phyloP scores from a whole-genome alignment of 2,329 filamentous ascomycete species.

The Fusarium penzigii region DNA sequence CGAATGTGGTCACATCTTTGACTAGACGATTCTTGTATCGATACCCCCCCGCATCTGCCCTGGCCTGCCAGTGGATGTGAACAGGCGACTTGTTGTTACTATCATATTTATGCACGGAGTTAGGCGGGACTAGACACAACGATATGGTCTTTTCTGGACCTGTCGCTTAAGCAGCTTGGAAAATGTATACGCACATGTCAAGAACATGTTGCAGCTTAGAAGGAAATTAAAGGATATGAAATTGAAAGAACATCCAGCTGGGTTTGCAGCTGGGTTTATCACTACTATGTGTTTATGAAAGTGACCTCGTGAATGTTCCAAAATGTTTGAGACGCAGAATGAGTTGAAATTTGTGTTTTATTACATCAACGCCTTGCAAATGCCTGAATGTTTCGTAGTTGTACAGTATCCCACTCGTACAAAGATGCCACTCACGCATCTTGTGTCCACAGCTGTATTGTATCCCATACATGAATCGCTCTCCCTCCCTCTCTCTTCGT shows the following conservation, averaged over 20 bases:
- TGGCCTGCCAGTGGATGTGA: neutral
- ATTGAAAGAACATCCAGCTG: slow-evolving; percentile 6
- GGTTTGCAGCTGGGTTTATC: slow-evolving; percentile 4
- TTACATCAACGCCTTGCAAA: slow-evolving; percentile 39
- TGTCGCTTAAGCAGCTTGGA: slow-evolving; percentile 10
- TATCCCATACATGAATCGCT: slow-evolving; percentile 11
- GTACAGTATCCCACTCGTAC: slow-evolving; percentile 34
- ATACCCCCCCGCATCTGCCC: slow-evolving; percentile 21
- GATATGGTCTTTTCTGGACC: slow-evolving; percentile 12
- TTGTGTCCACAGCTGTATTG: neutral
- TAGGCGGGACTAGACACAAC: slow-evolving; percentile 14
- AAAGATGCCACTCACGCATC: slow-evolving; percentile 8
- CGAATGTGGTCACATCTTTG: slow-evolving; percentile 86
- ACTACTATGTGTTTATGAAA: neutral
- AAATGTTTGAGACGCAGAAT: neutral
- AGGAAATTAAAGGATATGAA: neutral
- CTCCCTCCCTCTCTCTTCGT: neutral
- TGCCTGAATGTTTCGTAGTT: slow-evolving; percentile 34
- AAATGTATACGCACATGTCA: slow-evolving; percentile 14
- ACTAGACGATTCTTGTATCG: slow-evolving; percentile 40
- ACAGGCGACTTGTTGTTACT: slow-evolving; percentile 12
- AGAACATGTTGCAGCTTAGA: neutral
- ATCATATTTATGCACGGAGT: slow-evolving; percentile 24
- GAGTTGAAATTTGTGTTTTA: slow-evolving; percentile 29
- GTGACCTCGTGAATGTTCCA: slow-evolving; percentile 6